Percentiles rank a stretch among this genome's conserved stretches.
Evolutionary conservation across 2,329 filamentous ascomycete species (phyloP).

Genomic region (Ilyonectria sp.): DNA sequence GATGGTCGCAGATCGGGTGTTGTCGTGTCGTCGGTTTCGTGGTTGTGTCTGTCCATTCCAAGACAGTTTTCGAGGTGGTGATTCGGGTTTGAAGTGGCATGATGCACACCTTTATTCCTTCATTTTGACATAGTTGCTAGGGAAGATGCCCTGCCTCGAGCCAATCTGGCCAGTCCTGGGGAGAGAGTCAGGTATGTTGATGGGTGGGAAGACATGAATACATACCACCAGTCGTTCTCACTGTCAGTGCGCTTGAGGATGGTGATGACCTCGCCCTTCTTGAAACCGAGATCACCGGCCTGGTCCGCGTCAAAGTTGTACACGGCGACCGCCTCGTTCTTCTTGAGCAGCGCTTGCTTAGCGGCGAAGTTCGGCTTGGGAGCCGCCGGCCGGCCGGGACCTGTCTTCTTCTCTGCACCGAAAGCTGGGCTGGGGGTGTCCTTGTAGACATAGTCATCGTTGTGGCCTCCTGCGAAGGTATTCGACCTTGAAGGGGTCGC

Average conservation of each 20-base stretch:
- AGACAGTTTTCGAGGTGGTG: neutral
- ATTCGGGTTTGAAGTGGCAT: neutral
- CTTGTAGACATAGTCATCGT: constrained; percentile 69
- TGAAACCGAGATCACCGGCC: constrained; percentile 92
- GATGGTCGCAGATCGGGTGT: constrained; percentile 11
- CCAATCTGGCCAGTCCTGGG: constrained; percentile 89
- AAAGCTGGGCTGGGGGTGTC: constrained; percentile 58
- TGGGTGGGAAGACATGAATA: constrained; percentile 41
- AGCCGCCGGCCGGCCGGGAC: constrained; percentile 84
- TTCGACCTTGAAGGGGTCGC: constrained; percentile 64
- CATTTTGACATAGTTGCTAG: constrained; percentile 84
- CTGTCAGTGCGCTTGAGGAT: constrained; percentile 95
- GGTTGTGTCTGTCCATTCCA: neutral
- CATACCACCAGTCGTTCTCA: constrained; percentile 94
- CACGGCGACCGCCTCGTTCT: constrained; percentile 90
- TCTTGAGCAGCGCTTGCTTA: constrained; percentile 69
- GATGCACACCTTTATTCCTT: constrained; percentile 59
- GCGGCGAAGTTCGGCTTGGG: constrained; percentile 88
- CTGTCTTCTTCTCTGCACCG: constrained; percentile 59
- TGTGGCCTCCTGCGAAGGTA: constrained; percentile 62
- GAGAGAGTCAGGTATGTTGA: neutral
- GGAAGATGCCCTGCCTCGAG: constrained; percentile 90
- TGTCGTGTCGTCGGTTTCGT: constrained; percentile 14
- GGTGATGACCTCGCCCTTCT: constrained; percentile 97
- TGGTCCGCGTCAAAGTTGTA: constrained; percentile 97